Conservation (phyloP, 139 green algal genomes). For the Closterium sp. region DNA sequence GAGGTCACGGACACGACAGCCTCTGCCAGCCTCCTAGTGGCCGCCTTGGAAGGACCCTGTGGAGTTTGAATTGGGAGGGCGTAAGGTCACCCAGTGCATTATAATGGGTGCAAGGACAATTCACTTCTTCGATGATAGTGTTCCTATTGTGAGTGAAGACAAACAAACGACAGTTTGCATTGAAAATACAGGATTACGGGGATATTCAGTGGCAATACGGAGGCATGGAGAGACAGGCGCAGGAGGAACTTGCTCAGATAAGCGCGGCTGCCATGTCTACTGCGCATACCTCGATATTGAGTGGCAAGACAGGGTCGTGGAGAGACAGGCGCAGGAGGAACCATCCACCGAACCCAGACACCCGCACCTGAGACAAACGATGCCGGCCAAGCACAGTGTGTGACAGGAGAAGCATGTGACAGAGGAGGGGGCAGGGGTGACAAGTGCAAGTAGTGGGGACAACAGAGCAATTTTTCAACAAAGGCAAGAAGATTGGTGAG, state of each 20-base stretch:
- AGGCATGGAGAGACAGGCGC: too few species aligned
- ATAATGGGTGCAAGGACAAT: too few species aligned
- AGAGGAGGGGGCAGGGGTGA: not conserved
- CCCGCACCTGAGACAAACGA: constrained; percentile 15
- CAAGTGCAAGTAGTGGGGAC: too few species aligned
- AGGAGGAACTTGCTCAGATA: too few species aligned
- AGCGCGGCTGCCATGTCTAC: not conserved
- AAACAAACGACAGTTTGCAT: too few species aligned
- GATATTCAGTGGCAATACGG: too few species aligned
- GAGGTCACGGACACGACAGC: constrained; percentile 20
- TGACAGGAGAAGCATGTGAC: not conserved
- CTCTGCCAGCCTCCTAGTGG: constrained; percentile 12
- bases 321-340: constrained; percentile 80
- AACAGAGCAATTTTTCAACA: too few species aligned
- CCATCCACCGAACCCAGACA: constrained; percentile 75
- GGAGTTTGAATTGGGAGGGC: not conserved
- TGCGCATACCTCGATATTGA: constrained; percentile 59
- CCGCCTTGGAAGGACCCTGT: constrained; percentile 21
- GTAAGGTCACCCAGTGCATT: too few species aligned
- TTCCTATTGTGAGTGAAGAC: too few species aligned
- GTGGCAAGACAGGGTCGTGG: constrained; percentile 84
- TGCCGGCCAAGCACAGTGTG: not conserved
- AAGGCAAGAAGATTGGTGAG: too few species aligned
- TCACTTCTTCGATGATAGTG: too few species aligned
- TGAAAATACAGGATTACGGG: too few species aligned